phyloP scores from a whole-genome alignment of 257 asterid species.

The Gentiana dahurica region DNA sequence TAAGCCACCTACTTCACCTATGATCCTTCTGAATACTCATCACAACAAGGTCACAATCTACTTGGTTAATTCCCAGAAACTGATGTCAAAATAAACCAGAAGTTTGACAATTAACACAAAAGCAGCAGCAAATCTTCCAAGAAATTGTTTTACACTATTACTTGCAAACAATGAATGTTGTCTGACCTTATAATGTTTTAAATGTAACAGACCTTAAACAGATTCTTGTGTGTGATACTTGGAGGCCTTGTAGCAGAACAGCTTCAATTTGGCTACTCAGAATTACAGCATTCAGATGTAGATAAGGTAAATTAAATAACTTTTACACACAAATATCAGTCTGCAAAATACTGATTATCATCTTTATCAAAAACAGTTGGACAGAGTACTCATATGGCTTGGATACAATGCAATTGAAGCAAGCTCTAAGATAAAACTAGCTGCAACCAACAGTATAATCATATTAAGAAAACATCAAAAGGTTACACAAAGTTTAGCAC shows the following conservation, averaged over 20 bases:
- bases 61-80: too few relatives aligned
- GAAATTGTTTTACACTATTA: background rate
- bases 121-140: background rate
- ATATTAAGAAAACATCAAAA: conserved; percentile 27
- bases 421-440: conserved; percentile 26
- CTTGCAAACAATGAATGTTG: background rate
- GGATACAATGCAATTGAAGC: conserved; percentile 24
- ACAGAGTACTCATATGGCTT: conserved; percentile 38
- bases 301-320: conserved; percentile 32
- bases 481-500: conserved; percentile 36
- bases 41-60: background rate
- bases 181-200: background rate
- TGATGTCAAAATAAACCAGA: background rate
- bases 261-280: conserved; percentile 53
- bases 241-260: conserved; percentile 69
- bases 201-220: conserved; percentile 27
- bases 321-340: background rate
- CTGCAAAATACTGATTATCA: background rate
- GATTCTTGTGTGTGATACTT: conserved; percentile 37
- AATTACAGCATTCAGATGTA: conserved; percentile 58
- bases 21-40: background rate
- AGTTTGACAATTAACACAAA: background rate
- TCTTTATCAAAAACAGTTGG: conserved; percentile 28
- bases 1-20: background rate
- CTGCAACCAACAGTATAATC: conserved; percentile 29